Base-by-base conservation (phyloP, 805 yeast species). In the Cyberlindnera sargentensis region DNA sequence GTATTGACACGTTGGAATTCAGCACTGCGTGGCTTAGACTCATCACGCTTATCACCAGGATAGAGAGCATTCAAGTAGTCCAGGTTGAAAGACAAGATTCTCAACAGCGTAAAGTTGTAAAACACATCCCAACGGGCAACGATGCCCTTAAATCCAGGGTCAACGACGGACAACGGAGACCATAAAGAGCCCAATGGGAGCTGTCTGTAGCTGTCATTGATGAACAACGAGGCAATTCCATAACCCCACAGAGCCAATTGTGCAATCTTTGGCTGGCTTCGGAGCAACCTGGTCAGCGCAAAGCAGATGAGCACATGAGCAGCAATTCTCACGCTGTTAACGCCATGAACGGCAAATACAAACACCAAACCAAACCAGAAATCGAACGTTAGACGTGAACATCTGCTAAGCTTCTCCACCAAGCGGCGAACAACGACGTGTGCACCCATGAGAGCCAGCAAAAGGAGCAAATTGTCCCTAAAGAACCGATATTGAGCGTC, bases 71-170 rank as follows among this genome's bases (percentile, higher is more conserved):
- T 31, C 28, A 82, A 54, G 55, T 75, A 88, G 64, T 93, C 99
- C 48, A 86, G 59, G 50, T 86, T 84, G 62, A 73, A 93, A 46
- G 96, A 86, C 37, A 93, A 65, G 73, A 89, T 78, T 56, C 97
- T 74, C 42, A 93, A 71, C 47, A 91, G 66, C 1, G 95, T 83
- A 64, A 95, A 89, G 64, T 93, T 93, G 72, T 80, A 93, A 54
- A 85, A 87, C 4, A 93, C 97, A 59, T 93, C 97, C 99, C 99
- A 93, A 54, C 98, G 73, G 15, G 79, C 71, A 47, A 93, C 81
- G 10, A 90, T 73, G 1, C 98, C 97, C 39, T 74, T 73, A 52
- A 75, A 82, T 1, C 75, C 73, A 27, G 65, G 53, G 55, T 88
- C 95, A 52, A 85, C 61, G 32, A 74, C 64, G 0, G 68, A 59